Percentiles rank a stretch among this genome's conserved stretches.
phyloP scores from a whole-genome alignment of 140 eudicot species.

The Bidens hawaiensis region DNA sequence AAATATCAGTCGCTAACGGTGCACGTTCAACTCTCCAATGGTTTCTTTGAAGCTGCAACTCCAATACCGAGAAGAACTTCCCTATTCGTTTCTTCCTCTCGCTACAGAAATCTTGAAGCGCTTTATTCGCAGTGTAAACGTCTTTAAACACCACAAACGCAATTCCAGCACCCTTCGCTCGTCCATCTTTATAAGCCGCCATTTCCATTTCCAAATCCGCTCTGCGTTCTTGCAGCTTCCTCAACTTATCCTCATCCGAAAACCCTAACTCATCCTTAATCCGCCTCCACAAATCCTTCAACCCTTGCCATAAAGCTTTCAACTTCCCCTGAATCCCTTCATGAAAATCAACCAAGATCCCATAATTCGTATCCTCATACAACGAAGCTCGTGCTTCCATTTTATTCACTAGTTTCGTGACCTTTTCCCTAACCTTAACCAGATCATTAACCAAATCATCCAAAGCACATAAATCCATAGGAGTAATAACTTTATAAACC shows the following conservation, averaged over 20 bases:
- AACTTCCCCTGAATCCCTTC: conserved; percentile 33
- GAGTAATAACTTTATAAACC: conserved; percentile 65
- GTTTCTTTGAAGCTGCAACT: conserved; percentile 85
- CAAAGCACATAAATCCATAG: conserved; percentile 94
- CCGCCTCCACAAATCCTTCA: conserved; percentile 62
- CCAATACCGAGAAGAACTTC: conserved; percentile 74
- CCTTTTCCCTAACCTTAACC: conserved; percentile 80
- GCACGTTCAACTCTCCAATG: conserved; percentile 96
- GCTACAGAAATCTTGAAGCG: conserved; percentile 73
- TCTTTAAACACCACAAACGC: conserved; percentile 97
- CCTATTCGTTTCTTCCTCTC: conserved; percentile 78
- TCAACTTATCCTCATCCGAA: conserved; percentile 73
- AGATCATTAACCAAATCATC: conserved; percentile 81
- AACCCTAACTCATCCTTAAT: conserved; percentile 51
- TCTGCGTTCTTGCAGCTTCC: conserved; percentile 85
- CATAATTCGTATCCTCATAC: conserved; percentile 36
- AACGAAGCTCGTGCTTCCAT: conserved; percentile 52
- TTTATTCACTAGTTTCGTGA: conserved; percentile 58
- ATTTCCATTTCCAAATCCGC: conserved; percentile 98
- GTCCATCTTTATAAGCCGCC: conserved; percentile 86
- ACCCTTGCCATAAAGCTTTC: conserved; percentile 37
- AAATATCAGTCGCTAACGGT: conserved; percentile 88
- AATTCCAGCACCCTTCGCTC: conserved; percentile 94
- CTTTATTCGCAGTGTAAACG: conserved; percentile 85
- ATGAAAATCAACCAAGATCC: conserved; percentile 19